Evolutionary conservation across 805 yeast genomes (phyloP).

Genomic region (Teunomyces panamensis): DNA sequence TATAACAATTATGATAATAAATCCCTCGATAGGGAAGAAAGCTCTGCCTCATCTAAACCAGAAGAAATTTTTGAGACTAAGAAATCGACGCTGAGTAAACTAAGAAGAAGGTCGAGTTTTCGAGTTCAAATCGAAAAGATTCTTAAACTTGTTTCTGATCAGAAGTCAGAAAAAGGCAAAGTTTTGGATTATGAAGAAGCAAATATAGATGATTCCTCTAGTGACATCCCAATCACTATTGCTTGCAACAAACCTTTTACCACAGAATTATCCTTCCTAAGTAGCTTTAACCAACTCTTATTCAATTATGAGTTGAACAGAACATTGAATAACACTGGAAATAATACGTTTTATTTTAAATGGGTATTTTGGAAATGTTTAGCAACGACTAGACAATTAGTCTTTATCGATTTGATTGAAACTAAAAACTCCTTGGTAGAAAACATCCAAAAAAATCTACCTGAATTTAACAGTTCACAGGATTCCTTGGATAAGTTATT

Average conservation of each 20-base stretch:
- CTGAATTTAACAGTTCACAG: background rate
- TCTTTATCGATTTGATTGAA: conserved; percentile 3
- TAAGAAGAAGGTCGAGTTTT: background rate
- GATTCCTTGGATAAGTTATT: background rate
- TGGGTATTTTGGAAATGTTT: conserved; percentile 9
- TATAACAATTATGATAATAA: background rate
- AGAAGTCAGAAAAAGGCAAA: background rate
- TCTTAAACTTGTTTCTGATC: background rate
- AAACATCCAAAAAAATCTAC: background rate
- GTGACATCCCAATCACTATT: background rate
- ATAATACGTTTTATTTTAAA: background rate
- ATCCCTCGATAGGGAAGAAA: background rate
- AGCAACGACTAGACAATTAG: background rate
- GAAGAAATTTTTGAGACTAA: background rate
- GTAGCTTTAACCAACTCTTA: background rate
- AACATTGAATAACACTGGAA: background rate
- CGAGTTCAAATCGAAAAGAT: background rate
- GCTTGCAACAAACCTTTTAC: background rate
- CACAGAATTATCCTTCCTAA: background rate
- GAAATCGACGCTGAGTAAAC: background rate
- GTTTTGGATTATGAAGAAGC: background rate
- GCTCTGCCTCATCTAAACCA: background rate
- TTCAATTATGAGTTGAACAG: background rate
- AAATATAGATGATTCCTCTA: background rate
- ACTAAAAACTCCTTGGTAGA: conserved; percentile 4